Conservation (phyloP, 768 basidiomycete species). For the Lentinus brumalis region DNA sequence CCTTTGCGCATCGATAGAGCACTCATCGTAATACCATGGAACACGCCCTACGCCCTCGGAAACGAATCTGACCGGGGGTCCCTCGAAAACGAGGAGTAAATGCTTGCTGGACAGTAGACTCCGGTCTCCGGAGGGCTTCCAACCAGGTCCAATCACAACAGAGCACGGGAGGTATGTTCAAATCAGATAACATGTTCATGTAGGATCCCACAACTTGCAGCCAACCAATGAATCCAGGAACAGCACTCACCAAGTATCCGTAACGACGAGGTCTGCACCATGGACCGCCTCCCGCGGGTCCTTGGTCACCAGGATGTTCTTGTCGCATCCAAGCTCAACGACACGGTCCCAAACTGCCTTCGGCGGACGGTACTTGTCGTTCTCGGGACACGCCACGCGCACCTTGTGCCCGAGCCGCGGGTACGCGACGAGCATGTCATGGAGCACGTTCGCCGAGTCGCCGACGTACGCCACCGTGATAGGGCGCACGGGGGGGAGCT, state of each 20-base stretch:
- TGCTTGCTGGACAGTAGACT: too few species aligned
- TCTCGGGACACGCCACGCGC: constrained; percentile 78
- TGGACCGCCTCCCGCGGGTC: constrained; percentile 87
- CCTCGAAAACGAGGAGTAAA: too few species aligned
- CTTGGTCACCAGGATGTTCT: constrained; percentile 68
- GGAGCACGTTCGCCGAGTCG: constrained; percentile 92
- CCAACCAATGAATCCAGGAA: too few species aligned
- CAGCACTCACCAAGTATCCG: constrained; percentile 94
- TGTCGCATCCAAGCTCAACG: constrained; percentile 70
- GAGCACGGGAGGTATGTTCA: too few species aligned
- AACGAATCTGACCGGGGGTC: too few species aligned
- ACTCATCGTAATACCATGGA: too few species aligned
- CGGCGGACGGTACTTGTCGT: constrained; percentile 65
- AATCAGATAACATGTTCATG: too few species aligned
- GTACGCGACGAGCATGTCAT: constrained; percentile 96
- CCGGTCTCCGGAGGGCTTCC: too few species aligned
- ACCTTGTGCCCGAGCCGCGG: constrained; percentile 89
- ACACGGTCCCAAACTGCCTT: constrained; percentile 80
- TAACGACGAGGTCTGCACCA: constrained; percentile 92
- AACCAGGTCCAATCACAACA: too few species aligned
- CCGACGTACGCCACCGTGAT: constrained; percentile 93
- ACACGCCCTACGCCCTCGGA: too few species aligned
- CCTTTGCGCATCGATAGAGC: too few species aligned
- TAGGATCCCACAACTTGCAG: too few species aligned
- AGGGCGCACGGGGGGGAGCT: constrained; percentile 61